Evolutionary conservation across 768 basidiomycete species (phyloP), one percentile per base, ranked within the genome.

Genomic region (Podaxis pistillaris): DNA sequence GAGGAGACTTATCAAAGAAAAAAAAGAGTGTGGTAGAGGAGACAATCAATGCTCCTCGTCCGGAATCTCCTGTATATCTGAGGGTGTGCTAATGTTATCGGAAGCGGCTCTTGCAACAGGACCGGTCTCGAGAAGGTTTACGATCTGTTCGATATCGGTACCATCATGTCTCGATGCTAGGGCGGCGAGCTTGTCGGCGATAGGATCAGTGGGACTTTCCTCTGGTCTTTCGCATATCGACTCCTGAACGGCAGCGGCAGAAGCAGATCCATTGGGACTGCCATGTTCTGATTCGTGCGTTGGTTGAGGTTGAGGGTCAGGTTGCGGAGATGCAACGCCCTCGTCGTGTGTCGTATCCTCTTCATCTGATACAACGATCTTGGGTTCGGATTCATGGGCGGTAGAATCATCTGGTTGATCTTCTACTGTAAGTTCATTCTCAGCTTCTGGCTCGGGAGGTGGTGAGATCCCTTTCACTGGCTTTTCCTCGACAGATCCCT

Each of bases 131-230:
- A 91, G 83, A 66, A 90, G 78, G 67, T 81, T 85, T 64, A 91
- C 84, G 57, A 90, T 85, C 60, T 84, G 83, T 71, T 86, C 89
- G 33, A 88, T 76, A 33, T 88, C 84, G 58, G 76, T 71, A 15
- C 71, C 79, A 58, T 62, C 61, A 17, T 62, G 54, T 38, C 63
- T 58, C 24, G 61, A 58, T 36, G 56, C 56, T 2, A 51, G 51
- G 53, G 55, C 47, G 11, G 52, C 52, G 0, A 56, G n/a, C n/a
- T 49, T 40, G 36, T 62, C 64, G 19, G 44, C 36, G 46, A 46
- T 38, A 28, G 33, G 24, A 46, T 64, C 58, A 17, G 50, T 22
- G 33, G n/a, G 22, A 26, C 28, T 63, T 51, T 65, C 64, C 11
- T 41, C 50, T 36, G 47, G n/a, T 26, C 65, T 62, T 2, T 54